A percentile compares a stretch with the other conserved stretches of the same genome.
Evolutionary conservation across 805 yeast genomes (phyloP).

Genomic region (Kazachstania africana): DNA sequence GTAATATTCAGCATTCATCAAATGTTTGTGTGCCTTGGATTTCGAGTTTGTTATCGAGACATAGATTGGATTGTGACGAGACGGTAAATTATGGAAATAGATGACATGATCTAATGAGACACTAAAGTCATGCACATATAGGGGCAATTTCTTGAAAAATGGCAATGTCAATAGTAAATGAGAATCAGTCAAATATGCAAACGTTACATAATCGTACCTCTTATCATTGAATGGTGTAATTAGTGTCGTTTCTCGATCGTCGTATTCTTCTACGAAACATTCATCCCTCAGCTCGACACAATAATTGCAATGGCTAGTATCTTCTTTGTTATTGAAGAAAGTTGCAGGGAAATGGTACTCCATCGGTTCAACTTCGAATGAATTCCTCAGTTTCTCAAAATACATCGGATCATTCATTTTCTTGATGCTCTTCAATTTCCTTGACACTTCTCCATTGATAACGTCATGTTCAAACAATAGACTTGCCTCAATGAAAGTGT

Average conservation of each 20-base stretch:
- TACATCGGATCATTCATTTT: too few relatives aligned
- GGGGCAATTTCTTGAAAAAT: slow-evolving; percentile 36
- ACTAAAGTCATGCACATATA: slow-evolving; percentile 37
- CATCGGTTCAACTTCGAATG: slow-evolving; percentile 24
- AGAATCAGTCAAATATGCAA: slow-evolving; percentile 50
- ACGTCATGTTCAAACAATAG: slow-evolving; percentile 13
- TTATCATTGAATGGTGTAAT: slow-evolving; percentile 15
- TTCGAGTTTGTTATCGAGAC: slow-evolving; percentile 38
- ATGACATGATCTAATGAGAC: slow-evolving; percentile 58
- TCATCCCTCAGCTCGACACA: slow-evolving; percentile 15
- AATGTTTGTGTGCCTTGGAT: slow-evolving; percentile 40
- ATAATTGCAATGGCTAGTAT: too few relatives aligned
- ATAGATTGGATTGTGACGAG: slow-evolving; percentile 39
- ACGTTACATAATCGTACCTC: slow-evolving; percentile 40
- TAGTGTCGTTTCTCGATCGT: neutral
- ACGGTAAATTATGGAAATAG: slow-evolving; percentile 43
- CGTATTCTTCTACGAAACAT: neutral
- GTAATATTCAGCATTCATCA: slow-evolving; percentile 49
- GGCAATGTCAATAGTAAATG: slow-evolving; percentile 41
- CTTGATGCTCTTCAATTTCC: too few relatives aligned
- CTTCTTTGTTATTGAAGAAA: slow-evolving; percentile 19
- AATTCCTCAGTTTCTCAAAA: slow-evolving; percentile 17
- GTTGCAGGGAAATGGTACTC: slow-evolving; percentile 28
- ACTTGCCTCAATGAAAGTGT: slow-evolving; percentile 10
- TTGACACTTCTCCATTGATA: neutral